Evolutionary conservation across 73 alveolate genomes (phyloP).

Genomic region (Paramecium sexaurelia): DNA sequence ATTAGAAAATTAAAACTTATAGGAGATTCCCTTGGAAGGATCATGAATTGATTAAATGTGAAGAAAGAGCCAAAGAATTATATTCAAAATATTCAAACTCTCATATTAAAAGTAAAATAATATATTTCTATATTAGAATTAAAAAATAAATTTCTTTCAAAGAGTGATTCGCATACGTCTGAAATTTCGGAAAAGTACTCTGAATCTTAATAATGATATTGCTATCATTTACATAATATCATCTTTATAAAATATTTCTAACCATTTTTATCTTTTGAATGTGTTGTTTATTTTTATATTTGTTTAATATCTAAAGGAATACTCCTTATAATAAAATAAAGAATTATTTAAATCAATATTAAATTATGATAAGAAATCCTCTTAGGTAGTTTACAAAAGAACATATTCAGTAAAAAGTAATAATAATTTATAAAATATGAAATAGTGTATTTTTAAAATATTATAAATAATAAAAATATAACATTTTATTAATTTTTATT

Average conservation of each 20-base stretch:
- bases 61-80: slow-evolving; percentile 31
- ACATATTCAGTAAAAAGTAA: no score
- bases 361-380: no score
- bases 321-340: no score
- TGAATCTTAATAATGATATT: background rate
- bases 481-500: no score
- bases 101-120: background rate
- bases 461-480: no score
- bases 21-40: slow-evolving; percentile 60
- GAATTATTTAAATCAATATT: no score
- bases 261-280: no score
- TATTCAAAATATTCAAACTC: background rate
- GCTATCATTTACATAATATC: background rate
- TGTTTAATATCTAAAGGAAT: no score
- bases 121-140: background rate
- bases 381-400: no score
- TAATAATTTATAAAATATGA: no score
- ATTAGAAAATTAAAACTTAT: slow-evolving; percentile 48
- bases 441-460: no score
- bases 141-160: background rate
- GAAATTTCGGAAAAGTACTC: slow-evolving; percentile 18
- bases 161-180: background rate
- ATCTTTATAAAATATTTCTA: background rate
- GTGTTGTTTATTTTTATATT: no score
- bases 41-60: slow-evolving; percentile 42